These are phyloP conservation scores for Sphenostylis stenocarpa DNA, from an alignment of 306 rosid genomes.

Conservation along the genomic window DNA sequence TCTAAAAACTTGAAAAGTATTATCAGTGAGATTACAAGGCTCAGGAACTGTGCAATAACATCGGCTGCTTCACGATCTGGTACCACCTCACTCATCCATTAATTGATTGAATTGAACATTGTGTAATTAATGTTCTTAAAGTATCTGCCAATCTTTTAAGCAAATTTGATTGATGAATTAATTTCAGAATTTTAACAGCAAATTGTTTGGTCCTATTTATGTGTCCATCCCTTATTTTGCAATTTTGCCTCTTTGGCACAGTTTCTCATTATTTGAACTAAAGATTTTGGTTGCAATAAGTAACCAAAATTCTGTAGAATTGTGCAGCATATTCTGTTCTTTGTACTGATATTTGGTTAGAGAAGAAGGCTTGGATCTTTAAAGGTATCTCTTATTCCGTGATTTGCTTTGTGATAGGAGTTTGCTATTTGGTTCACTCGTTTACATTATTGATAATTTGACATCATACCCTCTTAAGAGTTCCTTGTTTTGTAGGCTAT, in stretches of 20 bases:
- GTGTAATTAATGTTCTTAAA: constrained; percentile 16
- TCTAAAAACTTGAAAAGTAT: constrained; percentile 37
- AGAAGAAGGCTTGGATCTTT: background rate
- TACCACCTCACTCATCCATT: constrained; percentile 32
- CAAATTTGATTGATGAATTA: background rate
- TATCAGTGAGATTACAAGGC: constrained; percentile 48
- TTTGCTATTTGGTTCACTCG: background rate
- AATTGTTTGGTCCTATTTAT: constrained; percentile 1
- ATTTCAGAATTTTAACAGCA: constrained; percentile 21
- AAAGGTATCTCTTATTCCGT: background rate
- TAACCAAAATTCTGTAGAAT: background rate
- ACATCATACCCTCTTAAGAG: background rate
- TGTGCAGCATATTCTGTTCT: constrained; percentile 10
- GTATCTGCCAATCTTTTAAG: background rate
- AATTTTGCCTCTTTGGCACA: background rate
- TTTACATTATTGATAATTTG: background rate
- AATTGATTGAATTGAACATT: background rate
- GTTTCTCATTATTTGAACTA: background rate
- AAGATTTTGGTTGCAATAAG: background rate
- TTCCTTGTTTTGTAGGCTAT: background rate
- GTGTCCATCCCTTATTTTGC: background rate
- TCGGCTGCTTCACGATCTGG: constrained; percentile 68
- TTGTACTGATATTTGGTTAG: constrained; percentile 11
- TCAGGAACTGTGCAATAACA: constrained; percentile 52
- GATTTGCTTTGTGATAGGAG: background rate